Evolutionary conservation across 768 basidiomycete genomes (phyloP).

Genomic region (Tremella yokohamensis): DNA sequence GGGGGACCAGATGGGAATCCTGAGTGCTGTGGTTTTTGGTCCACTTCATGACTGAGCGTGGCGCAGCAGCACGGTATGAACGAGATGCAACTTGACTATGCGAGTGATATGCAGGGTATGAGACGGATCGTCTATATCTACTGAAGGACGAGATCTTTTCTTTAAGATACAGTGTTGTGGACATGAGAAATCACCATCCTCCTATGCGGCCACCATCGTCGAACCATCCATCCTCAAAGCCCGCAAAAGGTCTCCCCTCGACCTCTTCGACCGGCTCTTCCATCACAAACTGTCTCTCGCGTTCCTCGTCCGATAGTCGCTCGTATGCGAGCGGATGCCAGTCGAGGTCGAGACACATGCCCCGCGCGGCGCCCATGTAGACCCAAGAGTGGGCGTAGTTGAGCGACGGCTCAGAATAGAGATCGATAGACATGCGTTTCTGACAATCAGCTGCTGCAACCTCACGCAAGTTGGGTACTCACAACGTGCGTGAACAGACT

Average conservation of each 20-base stretch:
- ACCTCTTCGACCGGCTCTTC: conserved; percentile 22
- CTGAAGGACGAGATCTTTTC: background rate
- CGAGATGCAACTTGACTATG: too few relatives aligned
- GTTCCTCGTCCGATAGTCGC: conserved; percentile 15
- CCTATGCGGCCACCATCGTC: conserved; percentile 45
- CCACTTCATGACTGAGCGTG: too few relatives aligned
- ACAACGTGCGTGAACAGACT: conserved; percentile 44
- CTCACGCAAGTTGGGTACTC: conserved; percentile 6
- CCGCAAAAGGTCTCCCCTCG: conserved; percentile 35
- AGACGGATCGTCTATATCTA: too few relatives aligned
- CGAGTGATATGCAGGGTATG: too few relatives aligned
- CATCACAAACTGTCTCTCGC: conserved; percentile 14
- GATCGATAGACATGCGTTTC: conserved; percentile 39
- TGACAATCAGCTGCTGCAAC: conserved; percentile 3
- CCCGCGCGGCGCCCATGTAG: conserved; percentile 30
- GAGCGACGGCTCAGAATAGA: conserved; percentile 22
- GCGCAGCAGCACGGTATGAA: too few relatives aligned
- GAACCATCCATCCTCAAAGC: conserved; percentile 41
- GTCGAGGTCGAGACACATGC: conserved; percentile 47
- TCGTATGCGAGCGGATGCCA: conserved; percentile 23
- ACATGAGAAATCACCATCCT: conserved; percentile 32
- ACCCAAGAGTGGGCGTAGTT: conserved; percentile 46
- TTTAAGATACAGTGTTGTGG: background rate
- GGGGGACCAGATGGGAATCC: too few relatives aligned
- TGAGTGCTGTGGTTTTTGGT: too few relatives aligned